Evolutionary conservation across 805 yeast species (phyloP).

Genomic region (Ogataea chonburiensis): DNA sequence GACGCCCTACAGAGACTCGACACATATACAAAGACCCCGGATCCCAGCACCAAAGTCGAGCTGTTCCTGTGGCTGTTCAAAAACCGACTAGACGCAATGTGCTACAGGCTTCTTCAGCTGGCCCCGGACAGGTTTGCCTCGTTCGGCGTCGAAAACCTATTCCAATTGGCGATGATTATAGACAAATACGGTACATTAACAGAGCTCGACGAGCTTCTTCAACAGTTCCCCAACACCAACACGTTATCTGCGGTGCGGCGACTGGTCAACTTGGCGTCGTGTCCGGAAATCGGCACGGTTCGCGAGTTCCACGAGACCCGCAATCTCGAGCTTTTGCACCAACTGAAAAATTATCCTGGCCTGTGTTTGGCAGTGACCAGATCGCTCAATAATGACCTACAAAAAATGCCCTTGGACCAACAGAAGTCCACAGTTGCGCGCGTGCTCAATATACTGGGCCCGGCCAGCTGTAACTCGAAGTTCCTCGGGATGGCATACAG

Average conservation of each 20-base stretch:
- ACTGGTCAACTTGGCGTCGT: constrained; percentile 3
- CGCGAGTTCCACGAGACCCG: constrained; percentile 1
- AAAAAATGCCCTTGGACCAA: not conserved
- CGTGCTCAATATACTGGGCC: constrained; percentile 1
- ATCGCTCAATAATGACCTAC: not conserved
- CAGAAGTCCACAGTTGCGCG: not conserved
- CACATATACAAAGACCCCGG: not conserved
- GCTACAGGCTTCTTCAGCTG: constrained; percentile 12
- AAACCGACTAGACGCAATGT: constrained; percentile 17
- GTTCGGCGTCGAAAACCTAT: constrained; percentile 11
- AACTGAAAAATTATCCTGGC: constrained; percentile 1
- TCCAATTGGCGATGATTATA: constrained; percentile 18
- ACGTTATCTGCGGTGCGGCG: constrained; percentile 4
- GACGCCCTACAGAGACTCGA: constrained; percentile 9
- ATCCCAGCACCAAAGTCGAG: constrained; percentile 15
- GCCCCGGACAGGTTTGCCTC: constrained; percentile 18
- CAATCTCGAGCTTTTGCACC: not conserved
- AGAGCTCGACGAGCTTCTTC: constrained; percentile 20
- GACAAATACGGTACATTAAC: constrained; percentile 24
- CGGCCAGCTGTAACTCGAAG: constrained; percentile 4
- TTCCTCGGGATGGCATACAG: constrained; percentile 10
- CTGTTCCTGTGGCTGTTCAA: constrained; percentile 25
- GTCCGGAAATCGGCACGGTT: constrained; percentile 2
- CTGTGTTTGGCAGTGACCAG: constrained; percentile 3
- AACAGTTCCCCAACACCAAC: constrained; percentile 12